These are phyloP conservation scores for Dioszegia hungarica DNA, from an alignment of 768 basidiomycete genomes.

Conservation along the genomic window DNA sequence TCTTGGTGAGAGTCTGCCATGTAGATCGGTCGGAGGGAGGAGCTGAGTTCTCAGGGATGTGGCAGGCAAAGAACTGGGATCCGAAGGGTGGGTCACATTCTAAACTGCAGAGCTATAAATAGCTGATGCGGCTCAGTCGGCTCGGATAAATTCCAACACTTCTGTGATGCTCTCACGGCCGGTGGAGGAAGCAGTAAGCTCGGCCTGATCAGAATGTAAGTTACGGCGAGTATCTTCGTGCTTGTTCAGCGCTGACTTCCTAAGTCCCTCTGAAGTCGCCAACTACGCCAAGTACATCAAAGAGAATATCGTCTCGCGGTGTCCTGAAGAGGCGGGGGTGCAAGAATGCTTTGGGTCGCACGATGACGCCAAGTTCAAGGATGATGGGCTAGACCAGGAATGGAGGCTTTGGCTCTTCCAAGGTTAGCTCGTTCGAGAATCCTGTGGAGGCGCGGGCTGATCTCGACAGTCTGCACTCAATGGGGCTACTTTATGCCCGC, in stretches of 20 bases:
- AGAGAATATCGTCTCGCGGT: conserved; percentile 47
- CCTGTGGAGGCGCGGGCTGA: too few species aligned
- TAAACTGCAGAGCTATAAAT: neutral
- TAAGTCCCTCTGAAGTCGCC: conserved; percentile 23
- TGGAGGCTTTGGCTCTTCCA: conserved; percentile 91
- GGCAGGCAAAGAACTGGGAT: conserved; percentile 89
- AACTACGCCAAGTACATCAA: conserved; percentile 59
- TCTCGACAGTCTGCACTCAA: conserved; percentile 63
- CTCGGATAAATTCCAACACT: conserved; percentile 35
- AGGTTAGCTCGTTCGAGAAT: conserved; percentile 50
- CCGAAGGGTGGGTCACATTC: conserved; percentile 51
- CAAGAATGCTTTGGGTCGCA: conserved; percentile 79
- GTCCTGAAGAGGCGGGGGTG: conserved; percentile 21
- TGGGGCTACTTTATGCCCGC: conserved; percentile 85
- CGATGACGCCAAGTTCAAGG: conserved; percentile 62
- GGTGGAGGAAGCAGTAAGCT: conserved; percentile 23
- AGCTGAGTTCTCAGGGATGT: conserved; percentile 51
- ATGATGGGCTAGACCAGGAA: conserved; percentile 60
- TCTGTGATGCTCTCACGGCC: conserved; percentile 40
- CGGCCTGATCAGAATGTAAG: conserved; percentile 50
- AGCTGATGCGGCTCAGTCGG: conserved; percentile 27
- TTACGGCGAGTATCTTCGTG: neutral
- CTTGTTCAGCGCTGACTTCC: neutral
- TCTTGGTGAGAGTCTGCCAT: conserved; percentile 17
- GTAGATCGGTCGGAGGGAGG: neutral